These are phyloP conservation scores for Populus pruinosa DNA, from an alignment of 345 rosid genomes.

Conservation along the genomic window DNA sequence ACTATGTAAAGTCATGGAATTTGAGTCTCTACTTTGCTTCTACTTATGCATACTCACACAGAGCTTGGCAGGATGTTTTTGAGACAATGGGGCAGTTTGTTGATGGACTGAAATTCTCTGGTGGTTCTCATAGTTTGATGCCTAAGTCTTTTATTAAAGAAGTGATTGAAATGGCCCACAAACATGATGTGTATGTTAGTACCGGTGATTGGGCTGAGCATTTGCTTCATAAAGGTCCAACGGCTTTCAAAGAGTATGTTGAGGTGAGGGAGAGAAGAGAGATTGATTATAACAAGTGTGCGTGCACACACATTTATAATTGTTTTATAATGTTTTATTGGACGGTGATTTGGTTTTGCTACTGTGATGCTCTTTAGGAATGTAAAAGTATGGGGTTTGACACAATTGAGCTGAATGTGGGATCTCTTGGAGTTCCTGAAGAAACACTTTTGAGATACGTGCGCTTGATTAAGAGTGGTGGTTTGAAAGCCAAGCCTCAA, in stretches of 20 bases:
- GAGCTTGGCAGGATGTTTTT: constrained; percentile 59
- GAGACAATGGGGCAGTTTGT: constrained; percentile 84
- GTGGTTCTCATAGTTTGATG: constrained; percentile 77
- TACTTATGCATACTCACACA: not conserved
- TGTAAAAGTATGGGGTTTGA: constrained; percentile 89
- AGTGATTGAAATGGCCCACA: constrained; percentile 68
- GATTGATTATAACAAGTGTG: not conserved
- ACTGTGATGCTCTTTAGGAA: constrained; percentile 40
- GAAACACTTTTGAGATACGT: constrained; percentile 81
- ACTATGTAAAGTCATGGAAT: not conserved
- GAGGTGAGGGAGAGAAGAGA: constrained; percentile 41
- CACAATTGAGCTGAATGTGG: constrained; percentile 73
- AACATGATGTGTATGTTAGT: constrained; percentile 77
- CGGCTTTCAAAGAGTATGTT: constrained; percentile 71
- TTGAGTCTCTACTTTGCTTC: not conserved
- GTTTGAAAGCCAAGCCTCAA: constrained; percentile 79
- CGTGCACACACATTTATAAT: not conserved
- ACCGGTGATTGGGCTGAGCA: constrained; percentile 95
- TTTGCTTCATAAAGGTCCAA: constrained; percentile 59
- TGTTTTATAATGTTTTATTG: not conserved
- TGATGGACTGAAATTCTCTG: constrained; percentile 85
- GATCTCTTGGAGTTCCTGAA: constrained; percentile 76
- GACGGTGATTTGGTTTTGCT: not conserved
- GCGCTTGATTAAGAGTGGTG: constrained; percentile 71
- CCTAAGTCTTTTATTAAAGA: constrained; percentile 66